Percentiles rank a stretch among this genome's conserved stretches.
Evolutionary conservation across 305 asterid species (phyloP).

Genomic region (Coffea humblotiana): DNA sequence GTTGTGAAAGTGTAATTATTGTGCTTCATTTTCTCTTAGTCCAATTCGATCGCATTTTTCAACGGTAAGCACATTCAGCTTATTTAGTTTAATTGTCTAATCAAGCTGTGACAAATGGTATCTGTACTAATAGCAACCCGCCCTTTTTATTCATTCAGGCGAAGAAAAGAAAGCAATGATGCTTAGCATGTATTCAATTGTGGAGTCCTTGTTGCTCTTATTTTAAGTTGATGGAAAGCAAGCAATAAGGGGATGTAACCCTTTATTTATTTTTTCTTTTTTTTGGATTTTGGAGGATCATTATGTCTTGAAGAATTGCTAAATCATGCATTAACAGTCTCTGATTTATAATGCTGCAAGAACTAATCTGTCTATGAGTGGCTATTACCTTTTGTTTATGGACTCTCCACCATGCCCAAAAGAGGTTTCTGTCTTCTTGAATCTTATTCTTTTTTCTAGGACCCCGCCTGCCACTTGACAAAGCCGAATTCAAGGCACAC

Average conservation of each 20-base stretch:
- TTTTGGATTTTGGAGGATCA: background rate
- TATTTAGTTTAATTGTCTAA: background rate
- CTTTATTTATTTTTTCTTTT: background rate
- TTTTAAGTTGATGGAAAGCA: background rate
- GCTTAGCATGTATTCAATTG: background rate
- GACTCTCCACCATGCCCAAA: slow-evolving; percentile 50
- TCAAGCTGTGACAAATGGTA: background rate
- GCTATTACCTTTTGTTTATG: slow-evolving; percentile 33
- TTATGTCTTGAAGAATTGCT: background rate
- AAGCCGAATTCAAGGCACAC: slow-evolving; percentile 21
- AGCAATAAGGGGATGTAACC: background rate
- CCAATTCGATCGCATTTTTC: slow-evolving; percentile 7
- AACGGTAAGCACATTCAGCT: background rate
- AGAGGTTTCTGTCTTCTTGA: slow-evolving; percentile 30
- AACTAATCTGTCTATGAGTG: slow-evolving; percentile 27
- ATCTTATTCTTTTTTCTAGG: slow-evolving; percentile 44
- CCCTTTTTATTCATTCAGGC: background rate
- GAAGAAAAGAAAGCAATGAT: background rate
- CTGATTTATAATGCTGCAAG: background rate
- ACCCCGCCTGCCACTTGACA: slow-evolving; percentile 33
- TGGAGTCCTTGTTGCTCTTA: background rate
- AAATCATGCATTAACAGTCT: background rate
- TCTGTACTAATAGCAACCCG: background rate
- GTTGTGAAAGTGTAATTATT: background rate
- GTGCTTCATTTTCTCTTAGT: background rate